These are phyloP conservation scores for Acmispon strigosus DNA, from an alignment of 306 rosid genomes.

Conservation along the genomic window DNA sequence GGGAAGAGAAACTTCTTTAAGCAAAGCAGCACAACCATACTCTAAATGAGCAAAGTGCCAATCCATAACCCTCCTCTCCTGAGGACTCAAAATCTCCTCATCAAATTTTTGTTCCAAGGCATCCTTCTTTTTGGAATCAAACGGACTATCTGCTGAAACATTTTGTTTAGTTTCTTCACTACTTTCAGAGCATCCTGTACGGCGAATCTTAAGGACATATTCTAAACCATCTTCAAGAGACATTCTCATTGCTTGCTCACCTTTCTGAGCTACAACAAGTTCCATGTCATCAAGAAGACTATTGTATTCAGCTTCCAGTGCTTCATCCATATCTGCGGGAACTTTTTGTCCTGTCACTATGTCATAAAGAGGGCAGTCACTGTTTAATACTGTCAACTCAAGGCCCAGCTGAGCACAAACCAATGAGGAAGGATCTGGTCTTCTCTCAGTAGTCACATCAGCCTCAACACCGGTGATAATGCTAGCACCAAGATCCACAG, in stretches of 20 bases:
- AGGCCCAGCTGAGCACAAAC: conserved; percentile 95
- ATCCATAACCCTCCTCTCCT: conserved; percentile 99
- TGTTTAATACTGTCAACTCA: conserved; percentile 79
- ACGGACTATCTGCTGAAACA: conserved; percentile 23
- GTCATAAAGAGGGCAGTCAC: conserved; percentile 98
- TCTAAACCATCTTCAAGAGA: conserved; percentile 99
- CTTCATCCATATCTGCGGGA: conserved; percentile 90
- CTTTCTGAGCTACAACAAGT: conserved; percentile 76
- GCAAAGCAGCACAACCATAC: conserved; percentile 97
- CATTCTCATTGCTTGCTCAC: conserved; percentile 81
- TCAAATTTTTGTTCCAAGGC: conserved; percentile 19
- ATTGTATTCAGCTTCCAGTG: conserved; percentile 89
- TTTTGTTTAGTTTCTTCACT: conserved; percentile 40
- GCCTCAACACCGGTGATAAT: conserved; percentile 99
- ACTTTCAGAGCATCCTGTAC: conserved; percentile 40
- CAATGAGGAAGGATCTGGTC: conserved; percentile 98
- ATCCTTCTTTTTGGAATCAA: conserved; percentile 25
- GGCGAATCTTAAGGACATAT: conserved; percentile 76
- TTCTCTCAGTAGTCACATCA: conserved; percentile 93
- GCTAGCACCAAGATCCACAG: conserved; percentile 99
- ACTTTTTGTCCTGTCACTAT: conserved; percentile 71
- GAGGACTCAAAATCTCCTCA: conserved; percentile 67
- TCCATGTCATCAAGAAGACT: conserved; percentile 95
- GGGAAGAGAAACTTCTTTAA: conserved; percentile 93
- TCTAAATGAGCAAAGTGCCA: conserved; percentile 99